Base-by-base conservation (phyloP, 257 asterid species). In the Rehmannia glutinosa region DNA sequence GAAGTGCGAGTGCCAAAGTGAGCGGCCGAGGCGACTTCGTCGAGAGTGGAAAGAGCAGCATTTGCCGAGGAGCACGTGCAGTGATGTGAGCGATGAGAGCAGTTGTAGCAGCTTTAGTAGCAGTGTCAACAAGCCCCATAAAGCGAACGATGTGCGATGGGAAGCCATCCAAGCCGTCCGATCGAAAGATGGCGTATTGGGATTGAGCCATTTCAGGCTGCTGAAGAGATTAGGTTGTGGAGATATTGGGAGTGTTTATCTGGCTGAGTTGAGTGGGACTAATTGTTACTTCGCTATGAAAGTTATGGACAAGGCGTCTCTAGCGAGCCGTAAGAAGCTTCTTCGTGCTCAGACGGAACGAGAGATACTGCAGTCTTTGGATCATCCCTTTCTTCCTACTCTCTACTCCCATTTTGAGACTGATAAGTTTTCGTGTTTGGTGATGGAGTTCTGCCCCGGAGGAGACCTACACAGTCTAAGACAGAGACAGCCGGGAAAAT, bases 301-400 rank as follows among this genome's bases (percentile, higher is more conserved):
- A 79, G 87, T 82, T 46, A 82, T 82, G 87, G 87, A 78, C 54
- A 81, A 81, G 68, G 68, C 77, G 13, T 62, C 81, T 11, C 66
- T 81, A 53, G 83, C 83, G 10, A 68, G 83, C 16, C 82, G 84
- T 9, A 82, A 82, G 82, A 82, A 82, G 80, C 87, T 82, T 65
- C 74, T 82, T 51, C 87, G 87, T 55, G 83, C 87, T 32, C 87
- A 82, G 71, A 77, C 84, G 8, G 87, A 82, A 69, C 56, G 87
- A 59, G 87, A 79, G 67, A 82, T 82, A 68, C 53, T 82, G 11
- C 83, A 79, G 65, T 82, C 84, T 24, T 69, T 82, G 16, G 87
- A 82, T 60, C 87, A 82, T 52, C 87, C 87, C n/a, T 82, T 82
- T 71, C 83, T 82, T 68, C 87, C 87, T 4, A 78, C 84, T 9